Conservation (phyloP, 129 eudicot genomes). For the Flaveria linearis region DNA sequence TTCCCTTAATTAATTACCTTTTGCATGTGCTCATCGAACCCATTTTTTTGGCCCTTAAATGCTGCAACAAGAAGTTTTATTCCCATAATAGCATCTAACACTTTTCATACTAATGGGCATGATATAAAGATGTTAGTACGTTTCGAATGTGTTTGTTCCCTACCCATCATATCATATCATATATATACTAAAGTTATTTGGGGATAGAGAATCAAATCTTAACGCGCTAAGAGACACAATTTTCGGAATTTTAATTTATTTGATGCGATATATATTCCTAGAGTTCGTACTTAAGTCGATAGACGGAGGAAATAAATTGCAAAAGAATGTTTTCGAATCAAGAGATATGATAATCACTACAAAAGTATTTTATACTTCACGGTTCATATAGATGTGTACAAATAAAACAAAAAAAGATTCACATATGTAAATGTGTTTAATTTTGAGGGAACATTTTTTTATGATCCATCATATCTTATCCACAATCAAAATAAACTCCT, state of each 20-base stretch:
- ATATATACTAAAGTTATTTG: slow-evolving; percentile 14
- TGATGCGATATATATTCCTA: slow-evolving; percentile 4
- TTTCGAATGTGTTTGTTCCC: slow-evolving; percentile 26
- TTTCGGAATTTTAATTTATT: slow-evolving; percentile 6
- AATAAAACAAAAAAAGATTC: slow-evolving; percentile 16
- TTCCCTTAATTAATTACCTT: slow-evolving; percentile 17
- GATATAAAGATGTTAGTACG: slow-evolving; percentile 24
- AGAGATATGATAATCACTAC: not conserved
- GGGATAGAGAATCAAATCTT: slow-evolving; percentile 26
- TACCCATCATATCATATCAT: not conserved
- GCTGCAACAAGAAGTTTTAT: slow-evolving; percentile 22
- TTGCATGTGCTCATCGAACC: slow-evolving; percentile 29
- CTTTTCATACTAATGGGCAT: slow-evolving; percentile 35
- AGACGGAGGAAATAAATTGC: slow-evolving; percentile 18
- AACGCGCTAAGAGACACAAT: not conserved
- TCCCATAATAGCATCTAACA: slow-evolving; percentile 12
- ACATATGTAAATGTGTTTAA: not conserved
- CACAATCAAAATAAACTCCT: too few species aligned
- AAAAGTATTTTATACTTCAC: not conserved
- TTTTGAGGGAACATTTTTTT: not conserved
- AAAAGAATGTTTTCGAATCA: slow-evolving; percentile 4
- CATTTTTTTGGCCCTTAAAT: slow-evolving; percentile 22
- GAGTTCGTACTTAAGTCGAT: slow-evolving; percentile 23
- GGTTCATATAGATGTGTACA: slow-evolving; percentile 13
- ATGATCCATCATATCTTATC: not conserved